These are phyloP conservation scores for Ceratocystis alfenasii DNA, from an alignment of 2,329 filamentous ascomycete genomes.

Conservation along the genomic window DNA sequence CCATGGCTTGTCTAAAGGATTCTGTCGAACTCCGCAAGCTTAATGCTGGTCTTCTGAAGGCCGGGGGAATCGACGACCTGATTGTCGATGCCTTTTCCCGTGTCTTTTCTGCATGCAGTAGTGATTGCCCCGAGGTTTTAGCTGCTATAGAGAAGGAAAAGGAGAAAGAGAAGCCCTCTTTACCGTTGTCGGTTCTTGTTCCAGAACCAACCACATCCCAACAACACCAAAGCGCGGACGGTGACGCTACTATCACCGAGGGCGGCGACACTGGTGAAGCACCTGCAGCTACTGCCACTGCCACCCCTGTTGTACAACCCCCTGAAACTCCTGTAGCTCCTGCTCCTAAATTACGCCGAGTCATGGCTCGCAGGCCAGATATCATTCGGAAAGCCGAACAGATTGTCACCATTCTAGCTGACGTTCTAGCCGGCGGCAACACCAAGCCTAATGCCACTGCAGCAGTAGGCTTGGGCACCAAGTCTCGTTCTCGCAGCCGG, in stretches of 20 bases:
- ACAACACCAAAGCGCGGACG: conserved; percentile 2
- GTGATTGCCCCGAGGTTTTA: conserved; percentile 14
- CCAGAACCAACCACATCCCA: background rate
- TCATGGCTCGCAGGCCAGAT: conserved; percentile 43
- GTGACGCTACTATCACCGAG: conserved; percentile 20
- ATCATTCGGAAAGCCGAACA: conserved; percentile 51
- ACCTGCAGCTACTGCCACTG: conserved; percentile 8
- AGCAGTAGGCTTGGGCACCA: background rate
- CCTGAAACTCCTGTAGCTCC: background rate
- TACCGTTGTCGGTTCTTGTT: background rate
- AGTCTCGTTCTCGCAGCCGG: conserved; percentile 11
- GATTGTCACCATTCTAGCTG: conserved; percentile 31
- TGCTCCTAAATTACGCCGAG: conserved; percentile 30
- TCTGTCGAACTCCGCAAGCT: conserved; percentile 53
- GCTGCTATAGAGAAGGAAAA: conserved; percentile 28
- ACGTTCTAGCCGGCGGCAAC: background rate
- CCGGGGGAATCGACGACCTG: conserved; percentile 77
- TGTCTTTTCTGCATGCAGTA: conserved; percentile 18
- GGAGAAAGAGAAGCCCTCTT: conserved; percentile 28
- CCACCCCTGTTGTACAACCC: background rate
- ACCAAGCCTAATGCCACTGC: background rate
- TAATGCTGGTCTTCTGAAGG: conserved; percentile 80
- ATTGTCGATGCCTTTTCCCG: conserved; percentile 74
- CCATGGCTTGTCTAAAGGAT: conserved; percentile 46
- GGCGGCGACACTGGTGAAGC: conserved; percentile 27